Percentiles rank a stretch among this genome's conserved stretches.
phyloP scores from a whole-genome alignment of 2,329 filamentous ascomycete species.

The Amylocarpus encephaloides region DNA sequence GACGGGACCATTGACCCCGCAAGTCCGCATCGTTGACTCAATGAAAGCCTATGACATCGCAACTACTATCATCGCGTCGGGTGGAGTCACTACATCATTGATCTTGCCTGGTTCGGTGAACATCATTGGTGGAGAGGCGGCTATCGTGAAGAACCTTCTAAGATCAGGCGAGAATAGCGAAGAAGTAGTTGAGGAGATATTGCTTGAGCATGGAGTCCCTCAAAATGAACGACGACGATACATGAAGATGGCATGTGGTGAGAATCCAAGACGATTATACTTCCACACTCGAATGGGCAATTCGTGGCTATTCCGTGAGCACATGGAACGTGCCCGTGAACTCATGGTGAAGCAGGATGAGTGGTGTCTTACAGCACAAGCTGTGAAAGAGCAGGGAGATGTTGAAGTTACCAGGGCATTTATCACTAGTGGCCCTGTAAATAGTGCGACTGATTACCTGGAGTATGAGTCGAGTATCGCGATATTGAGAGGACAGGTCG shows the following conservation, averaged over 20 bases:
- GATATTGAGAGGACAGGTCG: slow-evolving; percentile 37
- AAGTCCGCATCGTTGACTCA: slow-evolving; percentile 35
- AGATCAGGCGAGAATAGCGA: slow-evolving; percentile 33
- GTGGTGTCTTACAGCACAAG: slow-evolving; percentile 28
- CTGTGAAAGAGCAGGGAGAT: slow-evolving; percentile 18
- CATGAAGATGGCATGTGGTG: slow-evolving; percentile 43
- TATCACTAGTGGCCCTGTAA: slow-evolving; percentile 10
- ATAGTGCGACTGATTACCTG: slow-evolving; percentile 31
- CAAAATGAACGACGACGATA: slow-evolving; percentile 31
- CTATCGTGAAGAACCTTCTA: slow-evolving; percentile 37
- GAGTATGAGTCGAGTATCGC: slow-evolving; percentile 37
- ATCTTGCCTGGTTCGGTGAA: slow-evolving; percentile 40
- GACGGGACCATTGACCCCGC: slow-evolving; percentile 34
- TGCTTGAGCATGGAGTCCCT: slow-evolving; percentile 36
- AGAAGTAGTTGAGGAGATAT: slow-evolving; percentile 37
- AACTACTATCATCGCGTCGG: slow-evolving; percentile 36
- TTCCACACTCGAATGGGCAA: slow-evolving; percentile 37
- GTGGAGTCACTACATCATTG: slow-evolving; percentile 41
- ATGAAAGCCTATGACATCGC: slow-evolving; percentile 38
- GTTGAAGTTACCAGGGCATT: slow-evolving; percentile 18
- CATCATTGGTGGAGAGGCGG: slow-evolving; percentile 41
- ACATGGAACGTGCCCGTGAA: slow-evolving; percentile 34
- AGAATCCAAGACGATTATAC: slow-evolving; percentile 38
- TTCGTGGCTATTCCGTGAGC: slow-evolving; percentile 36
- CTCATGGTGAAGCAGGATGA: slow-evolving; percentile 35